A percentile compares a stretch with the other conserved stretches of the same genome.
phyloP scores from a whole-genome alignment of 2,329 filamentous ascomycete species.

The Apiospora kogelbergensis region DNA sequence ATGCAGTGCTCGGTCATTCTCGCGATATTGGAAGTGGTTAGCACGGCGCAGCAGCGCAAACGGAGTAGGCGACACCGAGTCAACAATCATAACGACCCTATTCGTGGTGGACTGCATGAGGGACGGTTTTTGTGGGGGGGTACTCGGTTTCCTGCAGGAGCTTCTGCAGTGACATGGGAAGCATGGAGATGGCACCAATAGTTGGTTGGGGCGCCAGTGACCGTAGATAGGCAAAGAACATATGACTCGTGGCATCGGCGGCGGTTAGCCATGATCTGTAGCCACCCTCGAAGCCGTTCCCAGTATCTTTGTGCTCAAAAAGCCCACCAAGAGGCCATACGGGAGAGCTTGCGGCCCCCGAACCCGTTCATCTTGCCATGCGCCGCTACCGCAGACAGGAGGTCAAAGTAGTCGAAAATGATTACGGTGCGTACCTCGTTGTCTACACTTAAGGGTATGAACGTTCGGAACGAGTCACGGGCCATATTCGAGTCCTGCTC shows the following conservation, averaged over 20 bases:
- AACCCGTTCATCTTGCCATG: slow-evolving; percentile 93
- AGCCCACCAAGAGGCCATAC: slow-evolving; percentile 97
- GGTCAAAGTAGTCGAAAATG: slow-evolving; percentile 95
- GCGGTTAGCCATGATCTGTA: slow-evolving; percentile 91
- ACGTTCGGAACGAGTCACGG: slow-evolving; percentile 91
- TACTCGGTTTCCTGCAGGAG: slow-evolving; percentile 92
- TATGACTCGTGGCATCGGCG: slow-evolving; percentile 91
- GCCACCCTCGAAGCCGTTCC: slow-evolving; percentile 90
- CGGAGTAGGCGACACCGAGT: slow-evolving; percentile 90
- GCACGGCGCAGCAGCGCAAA: slow-evolving; percentile 87
- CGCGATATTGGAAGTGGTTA: slow-evolving; percentile 93
- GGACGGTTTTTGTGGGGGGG: slow-evolving; percentile 72
- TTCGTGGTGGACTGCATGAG: slow-evolving; percentile 79
- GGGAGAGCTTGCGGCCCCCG: slow-evolving; percentile 87
- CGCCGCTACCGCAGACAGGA: slow-evolving; percentile 85
- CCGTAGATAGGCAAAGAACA: slow-evolving; percentile 96
- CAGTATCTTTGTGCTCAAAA: slow-evolving; percentile 90
- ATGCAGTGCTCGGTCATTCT: slow-evolving; percentile 80
- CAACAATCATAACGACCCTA: slow-evolving; percentile 95
- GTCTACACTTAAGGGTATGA: slow-evolving; percentile 91
- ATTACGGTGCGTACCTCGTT: slow-evolving; percentile 83
- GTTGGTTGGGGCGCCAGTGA: slow-evolving; percentile 82
- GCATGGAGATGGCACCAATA: slow-evolving; percentile 75
- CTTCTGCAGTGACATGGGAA: slow-evolving; percentile 89
- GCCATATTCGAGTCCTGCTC: slow-evolving; percentile 92